Conservation (phyloP, 228 moss, liverwort and hornwort species). For the Sphagnum fallax region DNA sequence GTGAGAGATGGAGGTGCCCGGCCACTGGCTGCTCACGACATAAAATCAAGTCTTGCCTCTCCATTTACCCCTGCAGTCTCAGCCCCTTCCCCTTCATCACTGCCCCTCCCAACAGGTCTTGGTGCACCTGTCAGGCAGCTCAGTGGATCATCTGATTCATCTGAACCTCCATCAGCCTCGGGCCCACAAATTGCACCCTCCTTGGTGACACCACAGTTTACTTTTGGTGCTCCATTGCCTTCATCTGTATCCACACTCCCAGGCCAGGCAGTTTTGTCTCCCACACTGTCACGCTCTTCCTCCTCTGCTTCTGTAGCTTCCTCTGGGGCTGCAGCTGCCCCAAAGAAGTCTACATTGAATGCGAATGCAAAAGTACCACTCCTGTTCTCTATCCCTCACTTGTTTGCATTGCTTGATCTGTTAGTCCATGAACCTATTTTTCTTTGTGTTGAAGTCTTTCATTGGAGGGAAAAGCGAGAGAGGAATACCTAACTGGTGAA, state of each 20-base stretch:
- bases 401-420: no score
- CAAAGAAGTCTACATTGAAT: slow-evolving; percentile 61
- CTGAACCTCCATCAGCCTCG: slow-evolving; percentile 1
- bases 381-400: not conserved
- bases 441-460: no score
- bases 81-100: slow-evolving; percentile 25
- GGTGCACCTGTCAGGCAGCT: slow-evolving; percentile 11
- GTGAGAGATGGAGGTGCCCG: slow-evolving; percentile 23
- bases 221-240: slow-evolving; percentile 15
- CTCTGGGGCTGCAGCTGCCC: slow-evolving; percentile 12
- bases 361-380: slow-evolving; percentile 62
- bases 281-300: slow-evolving; percentile 39
- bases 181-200: slow-evolving; percentile 10
- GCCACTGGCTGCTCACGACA: slow-evolving; percentile 17
- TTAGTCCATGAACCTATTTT: no score
- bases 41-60: slow-evolving; percentile 21
- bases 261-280: slow-evolving; percentile 21
- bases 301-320: slow-evolving; percentile 48
- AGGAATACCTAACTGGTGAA: no score
- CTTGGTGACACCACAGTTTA: slow-evolving; percentile 8
- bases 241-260: slow-evolving; percentile 11
- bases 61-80: slow-evolving; percentile 24
- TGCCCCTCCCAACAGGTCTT: slow-evolving; percentile 29
- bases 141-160: not conserved
- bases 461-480: no score